These are phyloP conservation scores for Wickerhamiella australiensis DNA, from an alignment of 805 yeast species.

Conservation along the genomic window DNA sequence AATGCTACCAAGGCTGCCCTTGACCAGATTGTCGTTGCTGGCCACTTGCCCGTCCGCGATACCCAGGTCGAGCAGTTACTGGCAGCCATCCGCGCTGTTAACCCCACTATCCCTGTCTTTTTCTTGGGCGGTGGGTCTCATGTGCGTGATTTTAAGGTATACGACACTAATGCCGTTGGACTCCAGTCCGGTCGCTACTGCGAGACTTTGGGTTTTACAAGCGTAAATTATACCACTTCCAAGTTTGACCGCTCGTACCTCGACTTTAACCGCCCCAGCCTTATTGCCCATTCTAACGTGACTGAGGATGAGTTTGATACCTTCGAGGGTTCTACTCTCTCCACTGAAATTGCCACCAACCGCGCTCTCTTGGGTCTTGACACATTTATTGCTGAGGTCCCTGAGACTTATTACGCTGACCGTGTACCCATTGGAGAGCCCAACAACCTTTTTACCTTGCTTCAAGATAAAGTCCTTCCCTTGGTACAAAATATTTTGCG, in stretches of 20 bases:
- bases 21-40: slow-evolving; percentile 57
- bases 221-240: slow-evolving; percentile 38
- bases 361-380: slow-evolving; percentile 43
- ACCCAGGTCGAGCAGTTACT: slow-evolving; percentile 40
- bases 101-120: slow-evolving; percentile 54
- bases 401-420: slow-evolving; percentile 50
- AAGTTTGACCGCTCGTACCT: slow-evolving; percentile 44
- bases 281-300: slow-evolving; percentile 40
- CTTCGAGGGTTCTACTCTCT: slow-evolving; percentile 37
- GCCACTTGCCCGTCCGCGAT: slow-evolving; percentile 62
- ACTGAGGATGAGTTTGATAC: slow-evolving; percentile 36
- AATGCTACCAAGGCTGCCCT: slow-evolving; percentile 29
- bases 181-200: slow-evolving; percentile 83
- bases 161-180: slow-evolving; percentile 56
- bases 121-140: slow-evolving; percentile 93
- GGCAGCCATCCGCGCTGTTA: slow-evolving; percentile 38
- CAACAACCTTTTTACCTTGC: slow-evolving; percentile 44
- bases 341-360: slow-evolving; percentile 33
- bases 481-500: slow-evolving; percentile 23
- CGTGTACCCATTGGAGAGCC: slow-evolving; percentile 51
- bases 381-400: slow-evolving; percentile 48
- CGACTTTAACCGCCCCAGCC: slow-evolving; percentile 66
- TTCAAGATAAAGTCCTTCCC: slow-evolving; percentile 47
- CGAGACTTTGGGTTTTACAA: slow-evolving; percentile 77
- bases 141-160: slow-evolving; percentile 62